A percentile compares a stretch with the other conserved stretches of the same genome.
phyloP scores from a whole-genome alignment of 805 yeast species.

The Candida ascalaphidarum region DNA sequence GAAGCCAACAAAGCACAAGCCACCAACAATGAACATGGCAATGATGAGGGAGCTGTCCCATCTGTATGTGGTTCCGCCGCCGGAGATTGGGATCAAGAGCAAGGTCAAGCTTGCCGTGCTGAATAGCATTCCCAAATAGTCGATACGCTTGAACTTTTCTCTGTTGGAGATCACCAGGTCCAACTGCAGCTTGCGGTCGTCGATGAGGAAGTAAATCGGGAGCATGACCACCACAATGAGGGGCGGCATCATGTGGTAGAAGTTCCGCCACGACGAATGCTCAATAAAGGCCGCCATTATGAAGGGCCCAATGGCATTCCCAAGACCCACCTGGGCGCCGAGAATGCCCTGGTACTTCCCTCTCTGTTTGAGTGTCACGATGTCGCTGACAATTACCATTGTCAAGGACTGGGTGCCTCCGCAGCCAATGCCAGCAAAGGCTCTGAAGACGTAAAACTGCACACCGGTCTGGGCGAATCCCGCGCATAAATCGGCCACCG shows the following conservation, averaged over 20 bases:
- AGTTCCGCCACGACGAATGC: conserved; percentile 42
- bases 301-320: conserved; percentile 50
- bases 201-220: conserved; percentile 26
- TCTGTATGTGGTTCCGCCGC: conserved; percentile 50
- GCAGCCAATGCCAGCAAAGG: conserved; percentile 47
- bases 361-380: conserved; percentile 43
- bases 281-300: conserved; percentile 43
- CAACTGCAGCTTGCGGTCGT: conserved; percentile 20
- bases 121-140: conserved; percentile 43
- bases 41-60: conserved; percentile 43
- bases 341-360: conserved; percentile 52
- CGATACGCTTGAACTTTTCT: conserved; percentile 38
- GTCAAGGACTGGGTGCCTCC: conserved; percentile 45
- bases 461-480: conserved; percentile 42
- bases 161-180: conserved; percentile 17
- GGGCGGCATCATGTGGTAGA: conserved; percentile 43
- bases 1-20: conserved; percentile 29
- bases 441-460: conserved; percentile 44
- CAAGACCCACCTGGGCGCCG: conserved; percentile 43
- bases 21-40: conserved; percentile 25
- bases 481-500: conserved; percentile 39
- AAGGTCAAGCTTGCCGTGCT: conserved; percentile 41
- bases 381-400: conserved; percentile 47
- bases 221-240: conserved; percentile 21
- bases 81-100: conserved; percentile 46